Evolutionary conservation across 352 stramenopile species (phyloP).

Genomic region (Phytophthora pini): DNA sequence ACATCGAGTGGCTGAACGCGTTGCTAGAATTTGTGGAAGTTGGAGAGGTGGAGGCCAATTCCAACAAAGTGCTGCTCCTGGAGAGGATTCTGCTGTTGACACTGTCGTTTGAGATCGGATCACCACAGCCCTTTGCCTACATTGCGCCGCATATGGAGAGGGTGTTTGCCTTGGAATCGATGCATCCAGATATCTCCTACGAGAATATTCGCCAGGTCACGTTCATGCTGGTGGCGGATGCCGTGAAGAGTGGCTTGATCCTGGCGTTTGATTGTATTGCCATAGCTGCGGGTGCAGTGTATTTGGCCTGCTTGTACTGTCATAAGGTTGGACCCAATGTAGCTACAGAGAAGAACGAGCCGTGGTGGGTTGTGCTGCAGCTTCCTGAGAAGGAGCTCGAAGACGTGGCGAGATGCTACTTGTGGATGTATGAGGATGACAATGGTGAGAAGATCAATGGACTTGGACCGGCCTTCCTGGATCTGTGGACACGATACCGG

Average conservation of each 20-base stretch:
- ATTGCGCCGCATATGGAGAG: slow-evolving; percentile 59
- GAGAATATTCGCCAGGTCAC: slow-evolving; percentile 54
- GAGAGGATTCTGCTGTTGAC: slow-evolving; percentile 80
- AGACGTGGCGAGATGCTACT: slow-evolving; percentile 59
- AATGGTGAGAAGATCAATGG: slow-evolving; percentile 33
- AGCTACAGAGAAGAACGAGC: slow-evolving; percentile 63
- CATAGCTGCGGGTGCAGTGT: slow-evolving; percentile 70
- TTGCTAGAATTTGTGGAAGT: slow-evolving; percentile 69
- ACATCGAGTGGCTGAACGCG: slow-evolving; percentile 70
- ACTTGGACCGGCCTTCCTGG: slow-evolving; percentile 53
- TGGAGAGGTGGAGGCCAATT: slow-evolving; percentile 68
- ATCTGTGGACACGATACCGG: slow-evolving; percentile 61
- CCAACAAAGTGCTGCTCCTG: slow-evolving; percentile 68
- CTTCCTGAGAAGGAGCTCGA: slow-evolving; percentile 59
- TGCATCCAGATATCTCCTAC: slow-evolving; percentile 58
- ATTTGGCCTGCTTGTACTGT: slow-evolving; percentile 74
- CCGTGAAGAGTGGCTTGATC: slow-evolving; percentile 58
- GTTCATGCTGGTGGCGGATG: slow-evolving; percentile 67
- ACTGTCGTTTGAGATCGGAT: slow-evolving; percentile 74
- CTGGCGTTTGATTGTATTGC: slow-evolving; percentile 61
- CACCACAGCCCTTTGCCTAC: slow-evolving; percentile 73
- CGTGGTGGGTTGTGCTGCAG: slow-evolving; percentile 74
- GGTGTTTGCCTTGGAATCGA: slow-evolving; percentile 63
- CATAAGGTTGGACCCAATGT: slow-evolving; percentile 61
- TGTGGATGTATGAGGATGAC: slow-evolving; percentile 76